These are phyloP conservation scores for Salix purpurea DNA, from an alignment of 345 rosid genomes.

Conservation along the genomic window DNA sequence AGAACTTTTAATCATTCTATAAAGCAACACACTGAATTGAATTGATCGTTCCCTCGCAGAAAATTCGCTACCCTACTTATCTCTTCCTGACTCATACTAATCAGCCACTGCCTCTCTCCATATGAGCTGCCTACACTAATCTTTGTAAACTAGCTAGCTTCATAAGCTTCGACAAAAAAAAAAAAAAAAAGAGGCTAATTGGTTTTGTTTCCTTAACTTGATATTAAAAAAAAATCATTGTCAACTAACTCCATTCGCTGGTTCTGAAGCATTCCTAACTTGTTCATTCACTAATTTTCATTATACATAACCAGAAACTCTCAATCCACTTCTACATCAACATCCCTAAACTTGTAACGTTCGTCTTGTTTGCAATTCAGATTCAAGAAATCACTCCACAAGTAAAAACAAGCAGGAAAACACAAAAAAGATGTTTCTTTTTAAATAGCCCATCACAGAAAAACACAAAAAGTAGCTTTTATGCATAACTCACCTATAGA, in stretches of 20 bases:
- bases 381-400: not conserved
- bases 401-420: not conserved
- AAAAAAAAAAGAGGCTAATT: not conserved
- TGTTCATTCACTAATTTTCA: not conserved
- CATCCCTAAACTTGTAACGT: not conserved
- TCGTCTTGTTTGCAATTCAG: not conserved
- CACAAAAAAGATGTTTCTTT: not conserved
- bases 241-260: not conserved
- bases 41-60: not conserved
- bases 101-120: not conserved
- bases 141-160: not conserved
- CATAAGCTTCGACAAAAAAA: not conserved
- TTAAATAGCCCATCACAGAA: not conserved
- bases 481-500: slow-evolving; percentile 21
- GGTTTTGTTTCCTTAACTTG: not conserved
- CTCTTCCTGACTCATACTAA: not conserved
- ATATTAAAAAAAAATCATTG: not conserved
- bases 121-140: not conserved
- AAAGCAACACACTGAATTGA: not conserved
- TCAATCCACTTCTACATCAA: not conserved
- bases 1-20: not conserved
- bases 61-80: not conserved
- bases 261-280: not conserved
- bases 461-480: not conserved
- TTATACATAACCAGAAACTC: not conserved